A percentile compares a stretch with the other conserved stretches of the same genome.
Conservation (phyloP, 208 protist species). For the Porcisia hertigi region DNA sequence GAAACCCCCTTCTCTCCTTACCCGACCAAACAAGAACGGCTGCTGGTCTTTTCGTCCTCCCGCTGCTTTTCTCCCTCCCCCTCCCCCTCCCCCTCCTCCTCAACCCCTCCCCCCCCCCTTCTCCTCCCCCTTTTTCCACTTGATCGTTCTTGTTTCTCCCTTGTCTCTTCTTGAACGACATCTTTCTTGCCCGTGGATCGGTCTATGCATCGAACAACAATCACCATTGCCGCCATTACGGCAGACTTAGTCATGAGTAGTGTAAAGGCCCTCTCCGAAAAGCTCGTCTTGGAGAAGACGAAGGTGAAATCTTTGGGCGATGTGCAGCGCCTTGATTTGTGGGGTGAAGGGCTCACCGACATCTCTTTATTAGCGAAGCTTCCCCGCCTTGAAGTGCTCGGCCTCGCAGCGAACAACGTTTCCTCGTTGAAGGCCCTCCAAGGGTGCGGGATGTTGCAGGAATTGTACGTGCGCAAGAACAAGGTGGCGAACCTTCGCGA, state of each 20-base stretch:
- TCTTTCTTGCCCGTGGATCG: neutral
- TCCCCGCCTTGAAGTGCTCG: conserved; percentile 82
- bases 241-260: conserved; percentile 4
- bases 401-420: conserved; percentile 86
- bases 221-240: neutral
- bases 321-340: conserved; percentile 92
- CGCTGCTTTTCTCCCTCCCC: too few relatives aligned
- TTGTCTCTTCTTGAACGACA: too few relatives aligned
- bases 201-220: neutral
- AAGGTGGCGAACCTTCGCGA: conserved; percentile 75
- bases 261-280: conserved; percentile 63
- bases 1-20: neutral
- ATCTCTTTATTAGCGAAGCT: conserved; percentile 74
- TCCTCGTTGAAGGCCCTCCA: conserved; percentile 68
- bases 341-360: conserved; percentile 86
- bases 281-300: conserved; percentile 88
- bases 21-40: neutral
- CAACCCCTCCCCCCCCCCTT: neutral
- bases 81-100: neutral
- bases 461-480: conserved; percentile 95
- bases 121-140: neutral
- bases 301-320: conserved; percentile 64
- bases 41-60: neutral
- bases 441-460: conserved; percentile 67
- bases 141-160: neutral